These are phyloP conservation scores for Lactarius psammicola DNA, from an alignment of 768 basidiomycete genomes.

Conservation along the genomic window DNA sequence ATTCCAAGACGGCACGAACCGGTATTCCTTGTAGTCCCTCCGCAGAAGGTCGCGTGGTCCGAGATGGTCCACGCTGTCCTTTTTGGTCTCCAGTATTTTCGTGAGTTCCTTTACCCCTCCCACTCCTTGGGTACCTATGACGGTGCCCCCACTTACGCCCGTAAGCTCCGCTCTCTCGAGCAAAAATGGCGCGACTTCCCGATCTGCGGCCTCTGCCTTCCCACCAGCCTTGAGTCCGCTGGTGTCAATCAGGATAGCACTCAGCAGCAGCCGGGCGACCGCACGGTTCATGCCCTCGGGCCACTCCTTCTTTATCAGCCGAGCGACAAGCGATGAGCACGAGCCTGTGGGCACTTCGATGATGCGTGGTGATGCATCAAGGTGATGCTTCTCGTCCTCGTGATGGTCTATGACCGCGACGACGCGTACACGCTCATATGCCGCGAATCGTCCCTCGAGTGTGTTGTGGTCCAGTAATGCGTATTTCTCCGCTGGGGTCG, in stretches of 20 bases:
- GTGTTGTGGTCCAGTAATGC: slow-evolving; percentile 92
- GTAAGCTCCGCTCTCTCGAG: slow-evolving; percentile 53
- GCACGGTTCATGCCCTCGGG: slow-evolving; percentile 26
- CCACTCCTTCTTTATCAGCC: slow-evolving; percentile 28
- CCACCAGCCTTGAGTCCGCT: slow-evolving; percentile 71
- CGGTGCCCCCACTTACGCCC: slow-evolving; percentile 23
- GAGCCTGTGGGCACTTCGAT: slow-evolving; percentile 69
- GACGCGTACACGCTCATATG: slow-evolving; percentile 41
- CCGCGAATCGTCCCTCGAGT: slow-evolving; percentile 46
- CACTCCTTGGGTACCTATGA: slow-evolving; percentile 39
- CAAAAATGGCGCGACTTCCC: slow-evolving; percentile 61
- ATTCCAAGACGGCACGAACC: slow-evolving; percentile 46
- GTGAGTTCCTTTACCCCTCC: slow-evolving; percentile 51
- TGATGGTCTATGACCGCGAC: slow-evolving; percentile 89
- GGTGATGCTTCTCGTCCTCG: slow-evolving; percentile 73
- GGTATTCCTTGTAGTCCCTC: slow-evolving; percentile 95
- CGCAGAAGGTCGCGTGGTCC: slow-evolving; percentile 74
- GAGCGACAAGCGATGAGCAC: slow-evolving; percentile 67
- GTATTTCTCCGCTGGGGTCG: slow-evolving; percentile 47
- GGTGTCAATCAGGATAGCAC: slow-evolving; percentile 86
- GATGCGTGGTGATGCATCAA: slow-evolving; percentile 61
- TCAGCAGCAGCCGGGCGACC: slow-evolving; percentile 40
- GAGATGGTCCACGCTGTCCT: slow-evolving; percentile 66
- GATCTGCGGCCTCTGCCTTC: slow-evolving; percentile 69
- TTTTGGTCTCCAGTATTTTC: slow-evolving; percentile 51